Evolutionary conservation across 805 yeast species (phyloP).

Genomic region (Candida broadrunensis): DNA sequence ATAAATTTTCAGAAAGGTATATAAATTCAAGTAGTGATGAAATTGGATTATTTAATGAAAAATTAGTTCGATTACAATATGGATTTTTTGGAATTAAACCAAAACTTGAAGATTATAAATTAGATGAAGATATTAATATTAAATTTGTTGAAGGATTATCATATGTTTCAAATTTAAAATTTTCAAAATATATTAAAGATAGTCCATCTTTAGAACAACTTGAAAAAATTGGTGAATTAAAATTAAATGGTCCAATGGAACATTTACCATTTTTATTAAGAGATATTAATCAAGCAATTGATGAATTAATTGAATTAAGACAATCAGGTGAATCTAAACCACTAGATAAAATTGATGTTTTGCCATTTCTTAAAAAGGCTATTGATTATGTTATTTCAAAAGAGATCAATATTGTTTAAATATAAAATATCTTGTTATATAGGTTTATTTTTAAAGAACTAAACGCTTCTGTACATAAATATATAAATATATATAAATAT

Average conservation of each 20-base stretch:
- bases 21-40: slow-evolving; percentile 52
- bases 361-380: slow-evolving; percentile 36
- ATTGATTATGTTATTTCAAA: too few species aligned
- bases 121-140: slow-evolving; percentile 49
- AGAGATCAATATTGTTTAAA: too few species aligned
- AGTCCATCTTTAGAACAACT: slow-evolving; percentile 15
- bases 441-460: too few species aligned
- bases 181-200: slow-evolving; percentile 32
- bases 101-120: slow-evolving; percentile 52
- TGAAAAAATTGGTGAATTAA: slow-evolving; percentile 28
- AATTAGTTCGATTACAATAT: slow-evolving; percentile 72
- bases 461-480: too few species aligned
- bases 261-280: slow-evolving; percentile 39
- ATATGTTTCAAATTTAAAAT: slow-evolving; percentile 66
- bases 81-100: slow-evolving; percentile 85
- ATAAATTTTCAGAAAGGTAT: slow-evolving; percentile 58
- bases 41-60: slow-evolving; percentile 58
- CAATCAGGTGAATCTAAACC: slow-evolving; percentile 24
- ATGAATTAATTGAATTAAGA: slow-evolving; percentile 49
- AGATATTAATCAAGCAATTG: slow-evolving; percentile 37
- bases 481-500: too few species aligned
- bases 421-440: too few species aligned
- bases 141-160: slow-evolving; percentile 62
- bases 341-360: slow-evolving; percentile 38
- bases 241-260: slow-evolving; percentile 37